A percentile compares a stretch with the other conserved stretches of the same genome.
These are phyloP conservation scores for Wickerhamiella occidentalis DNA, from an alignment of 805 yeast species.

Conservation along the genomic window DNA sequence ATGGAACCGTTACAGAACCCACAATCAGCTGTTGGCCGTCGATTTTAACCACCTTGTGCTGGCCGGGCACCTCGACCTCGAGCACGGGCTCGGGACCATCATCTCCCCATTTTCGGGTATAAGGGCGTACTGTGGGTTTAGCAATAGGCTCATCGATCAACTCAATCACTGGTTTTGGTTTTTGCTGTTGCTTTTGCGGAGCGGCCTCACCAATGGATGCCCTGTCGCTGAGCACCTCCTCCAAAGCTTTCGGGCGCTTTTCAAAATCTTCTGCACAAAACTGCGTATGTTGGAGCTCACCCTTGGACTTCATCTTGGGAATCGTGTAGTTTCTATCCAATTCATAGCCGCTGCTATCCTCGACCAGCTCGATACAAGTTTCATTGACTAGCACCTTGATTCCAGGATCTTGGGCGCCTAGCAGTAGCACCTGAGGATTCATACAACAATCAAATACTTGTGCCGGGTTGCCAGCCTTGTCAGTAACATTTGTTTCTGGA, in stretches of 20 bases:
- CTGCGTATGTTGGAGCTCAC: constrained; percentile 38
- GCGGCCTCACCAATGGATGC: too few relatives aligned
- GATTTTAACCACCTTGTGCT: constrained; percentile 11
- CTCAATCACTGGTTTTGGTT: neutral
- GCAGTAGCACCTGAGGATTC: constrained; percentile 46
- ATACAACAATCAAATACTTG: constrained; percentile 71
- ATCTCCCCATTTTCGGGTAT: constrained; percentile 18
- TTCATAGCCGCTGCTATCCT: constrained; percentile 37
- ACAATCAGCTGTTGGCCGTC: neutral
- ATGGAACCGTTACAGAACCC: neutral
- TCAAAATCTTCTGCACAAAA: constrained; percentile 10
- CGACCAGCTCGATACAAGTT: constrained; percentile 76
- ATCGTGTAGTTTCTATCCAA: constrained; percentile 50
- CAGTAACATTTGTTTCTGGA: constrained; percentile 39
- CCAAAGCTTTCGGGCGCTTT: constrained; percentile 8
- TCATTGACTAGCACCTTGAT: constrained; percentile 57
- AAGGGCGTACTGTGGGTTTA: constrained; percentile 13
- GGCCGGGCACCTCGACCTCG: constrained; percentile 18
- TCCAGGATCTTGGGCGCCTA: constrained; percentile 48
- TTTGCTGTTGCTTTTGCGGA: neutral
- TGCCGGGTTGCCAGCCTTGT: constrained; percentile 53
- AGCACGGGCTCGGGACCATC: constrained; percentile 16
- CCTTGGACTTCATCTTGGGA: constrained; percentile 68
- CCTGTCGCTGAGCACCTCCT: constrained; percentile 5
- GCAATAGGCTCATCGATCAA: neutral